Evolutionary conservation across 225 moss, liverwort and hornwort species (phyloP).

Genomic region (Pseudoscleropodium purum): DNA sequence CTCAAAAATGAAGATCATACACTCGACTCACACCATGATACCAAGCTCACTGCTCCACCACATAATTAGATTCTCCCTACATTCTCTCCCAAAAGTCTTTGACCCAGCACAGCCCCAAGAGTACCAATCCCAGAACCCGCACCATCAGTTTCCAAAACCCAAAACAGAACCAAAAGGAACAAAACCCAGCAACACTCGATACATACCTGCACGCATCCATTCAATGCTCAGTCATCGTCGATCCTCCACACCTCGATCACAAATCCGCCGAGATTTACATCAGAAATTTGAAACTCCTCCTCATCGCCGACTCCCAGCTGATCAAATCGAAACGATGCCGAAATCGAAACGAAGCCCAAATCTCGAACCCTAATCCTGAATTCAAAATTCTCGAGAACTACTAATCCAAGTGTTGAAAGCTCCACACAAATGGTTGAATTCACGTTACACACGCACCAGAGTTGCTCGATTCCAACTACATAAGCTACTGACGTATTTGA

Average conservation of each 20-base stretch:
- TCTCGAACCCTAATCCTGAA: background rate
- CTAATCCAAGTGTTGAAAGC: background rate
- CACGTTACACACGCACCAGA: background rate
- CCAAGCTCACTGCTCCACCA: background rate
- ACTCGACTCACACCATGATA: background rate
- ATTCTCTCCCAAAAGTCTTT: background rate
- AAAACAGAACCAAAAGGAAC: background rate
- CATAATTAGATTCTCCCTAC: background rate
- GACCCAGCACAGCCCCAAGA: background rate
- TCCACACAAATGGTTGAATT: background rate
- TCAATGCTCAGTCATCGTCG: background rate
- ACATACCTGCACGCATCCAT: conserved; percentile 16
- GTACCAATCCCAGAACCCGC: background rate
- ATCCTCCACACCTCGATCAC: background rate
- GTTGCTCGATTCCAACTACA: background rate
- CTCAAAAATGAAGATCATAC: background rate
- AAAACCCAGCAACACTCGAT: background rate
- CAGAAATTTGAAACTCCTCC: background rate
- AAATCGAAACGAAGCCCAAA: too few relatives aligned
- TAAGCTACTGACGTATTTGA: background rate
- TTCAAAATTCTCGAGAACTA: background rate
- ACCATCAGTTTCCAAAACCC: too few relatives aligned
- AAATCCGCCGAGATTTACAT: background rate
- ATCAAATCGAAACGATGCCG: background rate
- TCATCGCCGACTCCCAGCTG: background rate